Conservation (phyloP, 2,329 filamentous ascomycete species). For the Pestalotiopsis sp. region DNA sequence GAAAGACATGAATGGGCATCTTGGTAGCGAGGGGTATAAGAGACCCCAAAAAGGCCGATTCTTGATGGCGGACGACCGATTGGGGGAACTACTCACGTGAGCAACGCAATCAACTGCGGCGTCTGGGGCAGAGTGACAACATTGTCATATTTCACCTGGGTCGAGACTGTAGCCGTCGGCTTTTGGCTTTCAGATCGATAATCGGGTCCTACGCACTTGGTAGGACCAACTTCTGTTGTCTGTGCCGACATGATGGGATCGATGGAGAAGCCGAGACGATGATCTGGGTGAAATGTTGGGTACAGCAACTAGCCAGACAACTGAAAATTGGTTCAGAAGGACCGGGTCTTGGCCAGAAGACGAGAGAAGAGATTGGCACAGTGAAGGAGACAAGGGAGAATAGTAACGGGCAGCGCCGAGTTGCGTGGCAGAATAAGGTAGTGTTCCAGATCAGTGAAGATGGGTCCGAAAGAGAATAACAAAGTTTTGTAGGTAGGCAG, state of each 20-base stretch:
- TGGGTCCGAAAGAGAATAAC: background rate
- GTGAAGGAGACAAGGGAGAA: background rate
- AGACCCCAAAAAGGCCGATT: constrained; percentile 1
- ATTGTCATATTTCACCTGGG: constrained; percentile 78
- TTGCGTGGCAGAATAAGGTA: background rate
- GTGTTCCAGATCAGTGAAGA: background rate
- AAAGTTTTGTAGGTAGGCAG: background rate
- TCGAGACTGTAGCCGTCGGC: constrained; percentile 87
- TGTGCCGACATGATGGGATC: constrained; percentile 3
- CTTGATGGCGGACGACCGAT: constrained; percentile 6
- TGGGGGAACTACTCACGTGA: constrained; percentile 74
- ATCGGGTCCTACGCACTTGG: constrained; percentile 75
- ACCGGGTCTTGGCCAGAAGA: background rate
- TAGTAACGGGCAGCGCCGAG: background rate
- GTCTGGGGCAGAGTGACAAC: constrained; percentile 91
- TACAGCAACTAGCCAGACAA: background rate
- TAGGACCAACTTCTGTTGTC: constrained; percentile 40
- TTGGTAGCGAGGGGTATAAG: constrained; percentile 10
- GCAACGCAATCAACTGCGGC: constrained; percentile 91
- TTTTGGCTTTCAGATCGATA: constrained; percentile 79
- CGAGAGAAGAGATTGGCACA: background rate
- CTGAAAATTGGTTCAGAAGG: background rate
- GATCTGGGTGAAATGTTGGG: background rate
- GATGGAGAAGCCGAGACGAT: background rate
- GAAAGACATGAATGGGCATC: background rate